phyloP scores from a whole-genome alignment of 805 yeast genomes.

The Wickerhamiella bombiphila region DNA sequence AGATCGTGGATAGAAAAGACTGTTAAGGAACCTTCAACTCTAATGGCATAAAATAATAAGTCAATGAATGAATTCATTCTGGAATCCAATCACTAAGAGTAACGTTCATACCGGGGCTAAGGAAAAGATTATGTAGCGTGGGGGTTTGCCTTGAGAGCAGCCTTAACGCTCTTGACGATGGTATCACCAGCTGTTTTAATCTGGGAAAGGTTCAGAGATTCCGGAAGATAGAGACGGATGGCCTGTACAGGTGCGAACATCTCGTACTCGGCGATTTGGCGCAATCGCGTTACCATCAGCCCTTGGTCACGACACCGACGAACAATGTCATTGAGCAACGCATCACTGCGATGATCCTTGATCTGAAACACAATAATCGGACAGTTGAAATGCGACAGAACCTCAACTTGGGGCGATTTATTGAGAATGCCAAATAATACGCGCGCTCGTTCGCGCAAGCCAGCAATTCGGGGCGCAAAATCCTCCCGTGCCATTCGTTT shows the following conservation, averaged over 20 bases:
- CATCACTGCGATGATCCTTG: slow-evolving; percentile 32
- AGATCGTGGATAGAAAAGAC: background rate
- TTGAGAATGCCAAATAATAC: slow-evolving; percentile 9
- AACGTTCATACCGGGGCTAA: too few species aligned
- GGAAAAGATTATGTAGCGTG: background rate
- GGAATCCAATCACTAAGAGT: too few species aligned
- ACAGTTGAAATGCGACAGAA: slow-evolving; percentile 44
- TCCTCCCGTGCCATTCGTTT: slow-evolving; percentile 21
- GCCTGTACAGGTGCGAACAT: slow-evolving; percentile 53
- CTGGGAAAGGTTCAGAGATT: slow-evolving; percentile 33
- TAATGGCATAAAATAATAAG: too few species aligned
- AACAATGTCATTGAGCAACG: slow-evolving; percentile 54
- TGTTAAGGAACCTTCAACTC: too few species aligned
- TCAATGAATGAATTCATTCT: too few species aligned
- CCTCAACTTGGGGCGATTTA: slow-evolving; percentile 26
- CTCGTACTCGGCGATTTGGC: slow-evolving; percentile 56
- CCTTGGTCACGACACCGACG: slow-evolving; percentile 38
- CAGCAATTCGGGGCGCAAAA: slow-evolving; percentile 18
- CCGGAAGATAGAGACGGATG: slow-evolving; percentile 36
- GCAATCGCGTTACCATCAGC: slow-evolving; percentile 51
- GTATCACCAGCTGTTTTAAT: slow-evolving; percentile 29
- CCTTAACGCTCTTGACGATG: slow-evolving; percentile 18
- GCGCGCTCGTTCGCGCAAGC: slow-evolving; percentile 14
- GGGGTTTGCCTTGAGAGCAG: slow-evolving; percentile 4
- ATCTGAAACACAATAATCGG: slow-evolving; percentile 60